These are phyloP conservation scores for Paxillus ammoniavirescens DNA, from an alignment of 768 basidiomycete species.

Conservation along the genomic window DNA sequence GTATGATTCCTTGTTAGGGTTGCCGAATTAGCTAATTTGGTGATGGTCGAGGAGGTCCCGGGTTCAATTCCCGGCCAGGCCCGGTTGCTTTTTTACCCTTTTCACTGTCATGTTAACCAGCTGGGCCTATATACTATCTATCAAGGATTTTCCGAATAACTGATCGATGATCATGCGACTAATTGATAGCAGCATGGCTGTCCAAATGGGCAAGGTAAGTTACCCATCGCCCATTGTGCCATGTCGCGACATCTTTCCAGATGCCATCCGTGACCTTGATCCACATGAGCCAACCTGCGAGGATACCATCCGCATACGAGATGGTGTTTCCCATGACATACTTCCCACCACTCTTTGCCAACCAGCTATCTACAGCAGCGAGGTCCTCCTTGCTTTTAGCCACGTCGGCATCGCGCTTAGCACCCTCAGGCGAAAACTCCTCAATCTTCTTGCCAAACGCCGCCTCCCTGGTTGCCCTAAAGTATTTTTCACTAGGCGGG, in stretches of 20 bases:
- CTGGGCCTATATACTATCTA: too few species aligned
- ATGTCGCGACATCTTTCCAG: conserved; percentile 35
- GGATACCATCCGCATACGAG: conserved; percentile 36
- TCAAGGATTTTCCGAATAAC: background rate
- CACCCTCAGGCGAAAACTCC: conserved; percentile 33
- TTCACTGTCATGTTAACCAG: too few species aligned
- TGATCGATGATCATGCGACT: background rate
- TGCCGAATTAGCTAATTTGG: conserved; percentile 25
- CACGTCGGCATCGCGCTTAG: conserved; percentile 25
- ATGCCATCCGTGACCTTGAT: conserved; percentile 26
- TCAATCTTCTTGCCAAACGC: conserved; percentile 33
- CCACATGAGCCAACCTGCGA: conserved; percentile 37
- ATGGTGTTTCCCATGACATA: conserved; percentile 35
- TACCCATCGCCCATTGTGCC: conserved; percentile 42
- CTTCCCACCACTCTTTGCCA: conserved; percentile 26
- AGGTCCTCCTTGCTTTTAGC: conserved; percentile 26
- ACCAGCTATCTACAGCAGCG: conserved; percentile 27
- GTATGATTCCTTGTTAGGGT: conserved; percentile 43
- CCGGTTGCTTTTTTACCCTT: conserved; percentile 39
- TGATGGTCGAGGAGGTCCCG: conserved; percentile 80
- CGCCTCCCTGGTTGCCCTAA: conserved; percentile 33
- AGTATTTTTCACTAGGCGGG: conserved; percentile 31
- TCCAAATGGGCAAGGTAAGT: conserved; percentile 30
- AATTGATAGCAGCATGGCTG: conserved; percentile 27
- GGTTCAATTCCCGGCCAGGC: conserved; percentile 87